phyloP scores from a whole-genome alignment of 805 yeast species.

The Candida railenensis region DNA sequence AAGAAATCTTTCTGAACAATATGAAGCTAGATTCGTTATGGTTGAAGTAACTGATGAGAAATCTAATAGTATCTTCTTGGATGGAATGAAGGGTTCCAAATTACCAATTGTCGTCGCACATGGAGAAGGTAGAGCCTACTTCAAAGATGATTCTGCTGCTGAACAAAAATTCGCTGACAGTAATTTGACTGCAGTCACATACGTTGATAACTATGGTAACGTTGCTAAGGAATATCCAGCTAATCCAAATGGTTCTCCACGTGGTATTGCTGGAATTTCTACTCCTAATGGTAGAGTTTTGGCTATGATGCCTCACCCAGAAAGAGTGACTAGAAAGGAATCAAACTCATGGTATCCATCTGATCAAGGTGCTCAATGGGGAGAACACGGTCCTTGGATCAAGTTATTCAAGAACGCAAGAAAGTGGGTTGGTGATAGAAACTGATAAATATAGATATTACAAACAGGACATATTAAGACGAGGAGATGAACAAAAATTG shows the following conservation, averaged over 20 bases:
- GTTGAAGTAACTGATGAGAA: slow-evolving; percentile 67
- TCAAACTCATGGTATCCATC: slow-evolving; percentile 88
- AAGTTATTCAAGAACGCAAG: slow-evolving; percentile 90
- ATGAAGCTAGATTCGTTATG: slow-evolving; percentile 92
- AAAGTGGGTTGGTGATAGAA: slow-evolving; percentile 65
- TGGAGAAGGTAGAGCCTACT: slow-evolving; percentile 94
- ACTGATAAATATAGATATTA: too few species aligned
- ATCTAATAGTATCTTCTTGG: slow-evolving; percentile 66
- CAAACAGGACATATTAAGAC: too few species aligned
- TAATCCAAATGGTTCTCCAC: slow-evolving; percentile 96
- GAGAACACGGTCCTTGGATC: slow-evolving; percentile 92
- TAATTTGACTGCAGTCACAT: slow-evolving; percentile 68
- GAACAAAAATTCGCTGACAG: slow-evolving; percentile 44
- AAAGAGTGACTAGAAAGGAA: slow-evolving; percentile 85
- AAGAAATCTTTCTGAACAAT: slow-evolving; percentile 88
- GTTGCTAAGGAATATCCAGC: slow-evolving; percentile 81
- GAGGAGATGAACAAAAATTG: not conserved
- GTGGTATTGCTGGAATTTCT: slow-evolving; percentile 88
- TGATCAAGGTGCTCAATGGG: slow-evolving; percentile 62
- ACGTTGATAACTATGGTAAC: slow-evolving; percentile 88
- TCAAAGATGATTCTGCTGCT: slow-evolving; percentile 46
- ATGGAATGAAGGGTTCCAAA: slow-evolving; percentile 89
- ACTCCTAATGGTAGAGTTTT: slow-evolving; percentile 92
- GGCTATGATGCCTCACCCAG: slow-evolving; percentile 99
- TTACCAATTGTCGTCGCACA: slow-evolving; percentile 98